phyloP scores from a whole-genome alignment of 1,284 basidiomycete genomes.

The Rhodotorula glutinis region DNA sequence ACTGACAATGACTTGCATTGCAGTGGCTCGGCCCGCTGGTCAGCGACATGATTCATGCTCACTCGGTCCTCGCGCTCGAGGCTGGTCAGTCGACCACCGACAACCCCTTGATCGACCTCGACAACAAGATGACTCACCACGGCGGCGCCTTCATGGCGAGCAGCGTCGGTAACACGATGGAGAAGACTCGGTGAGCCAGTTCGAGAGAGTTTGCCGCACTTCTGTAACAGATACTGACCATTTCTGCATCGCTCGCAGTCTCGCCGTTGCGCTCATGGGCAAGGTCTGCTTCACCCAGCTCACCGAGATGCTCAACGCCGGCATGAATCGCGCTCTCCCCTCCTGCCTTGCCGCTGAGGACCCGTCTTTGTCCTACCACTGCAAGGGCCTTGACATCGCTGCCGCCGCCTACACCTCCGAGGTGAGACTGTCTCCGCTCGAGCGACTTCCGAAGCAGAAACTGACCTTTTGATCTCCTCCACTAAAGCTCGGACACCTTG shows the following conservation, averaged over 20 bases:
- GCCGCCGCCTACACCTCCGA: conserved; percentile 75
- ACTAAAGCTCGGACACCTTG: conserved; percentile 64
- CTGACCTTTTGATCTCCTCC: not conserved
- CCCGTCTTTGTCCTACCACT: conserved; percentile 73
- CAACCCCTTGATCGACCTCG: conserved; percentile 68
- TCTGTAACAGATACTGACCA: not conserved
- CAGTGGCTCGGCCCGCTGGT: conserved; percentile 77
- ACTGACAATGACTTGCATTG: not conserved
- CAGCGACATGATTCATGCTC: conserved; percentile 69
- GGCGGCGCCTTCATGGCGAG: conserved; percentile 74
- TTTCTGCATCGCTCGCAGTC: conserved; percentile 46
- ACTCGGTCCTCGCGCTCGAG: conserved; percentile 66
- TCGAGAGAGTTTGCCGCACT: too few species aligned
- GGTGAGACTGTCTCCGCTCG: not conserved
- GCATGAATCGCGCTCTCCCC: conserved; percentile 77
- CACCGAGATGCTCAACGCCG: conserved; percentile 75
- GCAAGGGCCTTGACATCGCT: conserved; percentile 81
- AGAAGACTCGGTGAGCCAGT: conserved; percentile 59
- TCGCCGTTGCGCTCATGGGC: conserved; percentile 74
- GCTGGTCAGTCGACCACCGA: conserved; percentile 79
- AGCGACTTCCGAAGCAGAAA: too few species aligned
- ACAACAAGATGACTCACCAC: conserved; percentile 66
- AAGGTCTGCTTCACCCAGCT: conserved; percentile 78
- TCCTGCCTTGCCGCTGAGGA: conserved; percentile 77
- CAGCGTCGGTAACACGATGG: conserved; percentile 81